Base-by-base conservation (phyloP, 768 basidiomycete genomes). In the Amanita pseudoporphyria region DNA sequence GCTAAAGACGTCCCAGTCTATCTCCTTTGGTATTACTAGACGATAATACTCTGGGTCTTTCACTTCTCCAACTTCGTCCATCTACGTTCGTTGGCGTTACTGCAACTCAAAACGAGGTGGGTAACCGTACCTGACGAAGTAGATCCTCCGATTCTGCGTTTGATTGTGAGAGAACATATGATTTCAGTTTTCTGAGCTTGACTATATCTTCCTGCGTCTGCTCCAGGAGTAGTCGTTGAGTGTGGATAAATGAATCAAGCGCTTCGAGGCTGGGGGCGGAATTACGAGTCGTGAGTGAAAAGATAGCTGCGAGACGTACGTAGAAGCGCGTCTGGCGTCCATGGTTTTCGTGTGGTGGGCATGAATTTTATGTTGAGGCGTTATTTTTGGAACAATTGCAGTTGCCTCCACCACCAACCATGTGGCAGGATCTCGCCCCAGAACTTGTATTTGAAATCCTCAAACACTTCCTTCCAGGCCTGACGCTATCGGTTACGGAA, bases 1-100 rank as follows among this genome's bases (percentile, higher is more conserved):
- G 9, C 71, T 67, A 58, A 80, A 87, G 1, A 74, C 57, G 9
- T 71, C 62, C 87, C 86, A 89, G 54, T 87, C 69, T 40, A 87
- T 67, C 28, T 70, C 69, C 50, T 71, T 60, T 3, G 78, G 77
- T 5, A 77, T 58, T 1, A 40, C 56, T 2, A 76, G 66, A 19
- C 67, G 64, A 30, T 71, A 71, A 47, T 76, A 73, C 0, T 63
- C 59, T 44, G 74, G 64, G 31, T 72, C 69, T 52, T 73, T 75
- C 39, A 83, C 55, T 42, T 67, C 58, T 58, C 49, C 51, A 26
- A 74, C 67, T 52, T 62, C 58, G 52, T 60, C 56, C 52, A 63
- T 61, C 59, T 62, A 13, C 45, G 21, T 50, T 45, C 36, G 31
- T 28, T 7, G 7, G 26, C 26, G 4, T 12, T 5, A 49, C 0